These are phyloP conservation scores for Escovopsis sp. DNA, from an alignment of 2,329 filamentous ascomycete species.

Conservation along the genomic window DNA sequence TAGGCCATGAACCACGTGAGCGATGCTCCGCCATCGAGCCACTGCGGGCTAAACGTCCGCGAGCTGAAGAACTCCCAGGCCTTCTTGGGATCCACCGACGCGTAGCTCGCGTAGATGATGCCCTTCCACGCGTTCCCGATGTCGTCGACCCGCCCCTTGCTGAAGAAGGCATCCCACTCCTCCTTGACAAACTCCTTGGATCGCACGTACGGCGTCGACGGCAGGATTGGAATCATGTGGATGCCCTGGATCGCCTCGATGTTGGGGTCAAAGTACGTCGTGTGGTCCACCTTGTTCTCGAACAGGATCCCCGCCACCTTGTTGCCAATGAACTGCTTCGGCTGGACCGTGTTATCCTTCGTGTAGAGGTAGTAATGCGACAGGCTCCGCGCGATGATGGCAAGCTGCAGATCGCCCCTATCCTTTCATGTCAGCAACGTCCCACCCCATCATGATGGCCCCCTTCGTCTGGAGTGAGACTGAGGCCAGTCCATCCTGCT, in stretches of 20 bases:
- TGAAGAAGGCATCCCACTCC: slow-evolving; percentile 74
- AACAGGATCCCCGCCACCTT: slow-evolving; percentile 61
- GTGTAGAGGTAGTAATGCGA: slow-evolving; percentile 72
- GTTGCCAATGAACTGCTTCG: slow-evolving; percentile 64
- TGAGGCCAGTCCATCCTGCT: no score
- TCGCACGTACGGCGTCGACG: slow-evolving; percentile 52
- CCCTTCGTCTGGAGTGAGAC: no score
- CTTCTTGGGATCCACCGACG: slow-evolving; percentile 53
- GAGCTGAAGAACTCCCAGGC: slow-evolving; percentile 64
- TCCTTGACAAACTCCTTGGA: slow-evolving; percentile 55
- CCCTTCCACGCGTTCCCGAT: slow-evolving; percentile 73
- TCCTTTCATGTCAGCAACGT: neutral
- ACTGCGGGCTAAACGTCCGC: slow-evolving; percentile 46
- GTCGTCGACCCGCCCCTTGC: slow-evolving; percentile 44
- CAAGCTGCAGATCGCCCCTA: slow-evolving; percentile 67
- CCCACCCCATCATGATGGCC: no score
- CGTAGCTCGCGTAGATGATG: slow-evolving; percentile 68
- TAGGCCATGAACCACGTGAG: slow-evolving; percentile 75
- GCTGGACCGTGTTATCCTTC: slow-evolving; percentile 52
- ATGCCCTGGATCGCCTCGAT: slow-evolving; percentile 63
- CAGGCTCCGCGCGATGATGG: slow-evolving; percentile 58
- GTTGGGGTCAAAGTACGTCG: slow-evolving; percentile 69
- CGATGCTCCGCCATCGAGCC: slow-evolving; percentile 70
- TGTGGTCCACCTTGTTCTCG: slow-evolving; percentile 90
- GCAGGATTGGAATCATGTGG: slow-evolving; percentile 67